phyloP scores from a whole-genome alignment of 202 grass and related monocot genomes.

The Saccharum hybrid region DNA sequence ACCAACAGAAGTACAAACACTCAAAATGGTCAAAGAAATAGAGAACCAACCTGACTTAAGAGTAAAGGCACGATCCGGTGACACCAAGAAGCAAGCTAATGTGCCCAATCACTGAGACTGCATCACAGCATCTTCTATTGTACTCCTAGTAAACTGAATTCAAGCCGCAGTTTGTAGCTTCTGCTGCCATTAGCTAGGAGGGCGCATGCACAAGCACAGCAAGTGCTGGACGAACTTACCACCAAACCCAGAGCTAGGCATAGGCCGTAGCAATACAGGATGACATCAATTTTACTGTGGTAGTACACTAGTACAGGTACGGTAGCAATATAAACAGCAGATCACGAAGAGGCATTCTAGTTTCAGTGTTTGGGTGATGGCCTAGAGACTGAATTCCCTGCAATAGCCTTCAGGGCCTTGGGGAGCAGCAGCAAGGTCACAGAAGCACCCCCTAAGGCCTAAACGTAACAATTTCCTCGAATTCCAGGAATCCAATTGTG shows the following conservation, averaged over 20 bases:
- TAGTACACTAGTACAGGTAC: not conserved
- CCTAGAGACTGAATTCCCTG: not conserved
- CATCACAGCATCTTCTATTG: not conserved
- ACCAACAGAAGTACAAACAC: not conserved
- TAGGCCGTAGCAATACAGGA: not conserved
- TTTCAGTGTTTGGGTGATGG: not conserved
- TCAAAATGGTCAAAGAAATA: not conserved
- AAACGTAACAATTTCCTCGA: not conserved
- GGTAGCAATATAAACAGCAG: not conserved
- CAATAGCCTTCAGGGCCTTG: not conserved
- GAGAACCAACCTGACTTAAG: not conserved
- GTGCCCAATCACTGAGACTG: not conserved
- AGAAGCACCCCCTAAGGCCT: not conserved
- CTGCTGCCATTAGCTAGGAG: not conserved
- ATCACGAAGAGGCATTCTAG: not conserved
- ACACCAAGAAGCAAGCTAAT: not conserved
- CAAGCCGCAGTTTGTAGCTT: not conserved
- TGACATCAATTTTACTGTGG: not conserved
- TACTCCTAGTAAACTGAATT: not conserved
- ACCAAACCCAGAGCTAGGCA: not conserved
- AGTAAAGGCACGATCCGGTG: not conserved
- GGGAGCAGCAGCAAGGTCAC: not conserved
- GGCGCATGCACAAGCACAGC: not conserved
- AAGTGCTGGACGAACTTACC: not conserved
- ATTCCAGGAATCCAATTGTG: not conserved